Evolutionary conservation across 2,329 filamentous ascomycete genomes (phyloP).

Genomic region (Cytospora piceae): DNA sequence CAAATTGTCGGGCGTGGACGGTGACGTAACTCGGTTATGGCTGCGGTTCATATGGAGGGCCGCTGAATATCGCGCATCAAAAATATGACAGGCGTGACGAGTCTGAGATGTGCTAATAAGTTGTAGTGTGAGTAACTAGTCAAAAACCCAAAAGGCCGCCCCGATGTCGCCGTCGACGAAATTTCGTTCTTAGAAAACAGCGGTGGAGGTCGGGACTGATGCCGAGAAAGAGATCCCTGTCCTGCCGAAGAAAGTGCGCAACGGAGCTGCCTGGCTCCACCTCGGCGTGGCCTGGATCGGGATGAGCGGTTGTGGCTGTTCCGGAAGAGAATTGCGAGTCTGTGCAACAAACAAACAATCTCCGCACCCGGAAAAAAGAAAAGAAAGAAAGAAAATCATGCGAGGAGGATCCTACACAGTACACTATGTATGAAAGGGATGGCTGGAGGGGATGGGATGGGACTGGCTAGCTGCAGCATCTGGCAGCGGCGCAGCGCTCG

Average conservation of each 20-base stretch:
- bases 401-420: neutral
- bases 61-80: neutral
- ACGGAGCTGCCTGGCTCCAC: neutral
- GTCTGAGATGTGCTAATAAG: neutral
- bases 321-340: conserved; percentile 6
- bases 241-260: conserved; percentile 11
- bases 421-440: neutral
- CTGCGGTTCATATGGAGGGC: neutral
- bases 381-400: neutral
- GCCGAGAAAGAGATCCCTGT: conserved; percentile 6
- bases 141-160: neutral
- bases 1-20: neutral
- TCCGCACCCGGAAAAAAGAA: neutral
- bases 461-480: neutral
- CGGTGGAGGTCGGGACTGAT: conserved; percentile 22
- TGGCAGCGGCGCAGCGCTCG: neutral
- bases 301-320: conserved; percentile 3
- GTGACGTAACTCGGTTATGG: neutral
- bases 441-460: neutral
- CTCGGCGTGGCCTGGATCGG: neutral
- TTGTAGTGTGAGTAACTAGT: neutral
- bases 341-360: neutral
- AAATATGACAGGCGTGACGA: neutral
- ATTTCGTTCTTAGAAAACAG: neutral
- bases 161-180: conserved; percentile 25